A percentile compares a stretch with the other conserved stretches of the same genome.
Conservation (phyloP, 805 yeast genomes). For the Ogataea methanolica region DNA sequence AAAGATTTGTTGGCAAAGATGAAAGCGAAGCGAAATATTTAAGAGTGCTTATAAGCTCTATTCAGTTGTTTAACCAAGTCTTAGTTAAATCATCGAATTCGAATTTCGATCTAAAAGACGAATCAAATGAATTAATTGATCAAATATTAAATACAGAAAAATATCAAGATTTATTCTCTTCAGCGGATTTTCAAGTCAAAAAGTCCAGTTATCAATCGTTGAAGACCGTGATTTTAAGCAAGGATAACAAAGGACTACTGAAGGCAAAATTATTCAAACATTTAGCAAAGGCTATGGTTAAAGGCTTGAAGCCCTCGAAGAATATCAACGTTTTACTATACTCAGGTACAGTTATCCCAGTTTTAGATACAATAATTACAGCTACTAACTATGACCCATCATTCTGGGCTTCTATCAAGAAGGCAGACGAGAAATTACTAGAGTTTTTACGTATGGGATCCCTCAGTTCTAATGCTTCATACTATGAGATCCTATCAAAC, state of each 20-base stretch:
- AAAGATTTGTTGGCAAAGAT: conserved; percentile 59
- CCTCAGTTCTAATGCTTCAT: conserved; percentile 46
- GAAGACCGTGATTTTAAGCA: conserved; percentile 23
- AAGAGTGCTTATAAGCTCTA: conserved; percentile 47
- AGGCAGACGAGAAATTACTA: conserved; percentile 38
- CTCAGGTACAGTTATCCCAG: conserved; percentile 42
- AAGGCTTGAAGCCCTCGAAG: conserved; percentile 35
- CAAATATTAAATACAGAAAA: conserved; percentile 37
- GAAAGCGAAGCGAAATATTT: conserved; percentile 63
- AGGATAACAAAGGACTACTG: conserved; percentile 14
- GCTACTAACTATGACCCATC: conserved; percentile 43
- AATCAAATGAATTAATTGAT: conserved; percentile 17
- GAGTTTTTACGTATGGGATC: conserved; percentile 50
- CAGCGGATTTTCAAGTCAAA: conserved; percentile 38
- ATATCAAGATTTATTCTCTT: conserved; percentile 39
- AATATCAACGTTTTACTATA: conserved; percentile 35
- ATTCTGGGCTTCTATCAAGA: conserved; percentile 50
- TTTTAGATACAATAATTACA: conserved; percentile 42
- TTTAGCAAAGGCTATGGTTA: conserved; percentile 41
- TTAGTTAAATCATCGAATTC: conserved; percentile 5
- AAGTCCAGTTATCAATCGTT: conserved; percentile 37
- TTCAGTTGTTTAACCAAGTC: conserved; percentile 39
- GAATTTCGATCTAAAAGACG: conserved; percentile 15
- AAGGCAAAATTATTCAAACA: conserved; percentile 33
- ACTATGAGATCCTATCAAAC: conserved; percentile 32